Conservation (phyloP, 371 early-diverging fungal genomes). For the Mortierella sp. region DNA sequence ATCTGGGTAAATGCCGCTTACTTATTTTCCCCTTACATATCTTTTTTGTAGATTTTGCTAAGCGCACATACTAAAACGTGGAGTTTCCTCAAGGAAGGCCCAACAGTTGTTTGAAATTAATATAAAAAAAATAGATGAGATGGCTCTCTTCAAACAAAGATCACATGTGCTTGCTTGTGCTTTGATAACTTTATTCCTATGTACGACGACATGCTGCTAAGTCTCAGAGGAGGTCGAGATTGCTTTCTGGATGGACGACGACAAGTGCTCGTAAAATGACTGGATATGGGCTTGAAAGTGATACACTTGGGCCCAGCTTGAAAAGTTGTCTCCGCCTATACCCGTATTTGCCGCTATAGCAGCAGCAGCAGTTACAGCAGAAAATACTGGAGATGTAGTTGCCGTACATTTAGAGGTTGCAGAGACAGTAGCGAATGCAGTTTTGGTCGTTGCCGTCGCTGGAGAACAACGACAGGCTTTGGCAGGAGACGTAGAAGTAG, state of each 20-base stretch:
- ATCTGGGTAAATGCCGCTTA: slow-evolving; percentile 81
- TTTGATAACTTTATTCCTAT: not conserved
- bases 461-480: slow-evolving; percentile 14
- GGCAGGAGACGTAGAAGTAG: slow-evolving; percentile 7
- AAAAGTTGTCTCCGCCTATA: not conserved
- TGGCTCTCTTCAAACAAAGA: not conserved
- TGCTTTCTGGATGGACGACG: slow-evolving; percentile 18
- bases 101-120: slow-evolving; percentile 49
- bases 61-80: slow-evolving; percentile 69
- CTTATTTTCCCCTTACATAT: slow-evolving; percentile 82
- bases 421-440: slow-evolving; percentile 19
- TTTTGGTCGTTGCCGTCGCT: slow-evolving; percentile 19
- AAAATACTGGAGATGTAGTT: slow-evolving; percentile 4
- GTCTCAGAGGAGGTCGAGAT: slow-evolving; percentile 5
- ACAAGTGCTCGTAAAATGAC: slow-evolving; percentile 9
- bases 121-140: not conserved
- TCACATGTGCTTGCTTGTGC: not conserved
- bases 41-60: slow-evolving; percentile 84
- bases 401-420: slow-evolving; percentile 12
- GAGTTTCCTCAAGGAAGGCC: slow-evolving; percentile 59
- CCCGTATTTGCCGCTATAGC: not conserved
- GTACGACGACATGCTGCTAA: not conserved
- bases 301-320: slow-evolving; percentile 7
- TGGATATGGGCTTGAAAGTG: slow-evolving; percentile 13
- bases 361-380: slow-evolving; percentile 2